These are phyloP conservation scores for Tubosaeta sp. DNA, from an alignment of 768 basidiomycete genomes.

Conservation along the genomic window DNA sequence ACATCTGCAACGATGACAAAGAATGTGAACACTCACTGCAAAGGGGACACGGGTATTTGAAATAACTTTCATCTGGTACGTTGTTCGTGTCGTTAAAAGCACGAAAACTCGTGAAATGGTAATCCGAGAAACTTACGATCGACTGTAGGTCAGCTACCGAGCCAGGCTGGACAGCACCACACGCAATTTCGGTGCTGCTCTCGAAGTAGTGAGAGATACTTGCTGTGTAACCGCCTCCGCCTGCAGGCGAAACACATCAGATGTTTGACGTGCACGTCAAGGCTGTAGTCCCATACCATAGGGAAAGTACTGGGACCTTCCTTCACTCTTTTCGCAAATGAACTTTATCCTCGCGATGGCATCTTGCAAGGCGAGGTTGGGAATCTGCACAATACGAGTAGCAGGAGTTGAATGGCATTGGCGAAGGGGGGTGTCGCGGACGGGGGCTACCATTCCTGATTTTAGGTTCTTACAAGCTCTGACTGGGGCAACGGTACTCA, in stretches of 20 bases:
- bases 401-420: neutral
- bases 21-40: conserved; percentile 3
- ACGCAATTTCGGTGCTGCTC: conserved; percentile 10
- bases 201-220: conserved; percentile 11
- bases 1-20: neutral
- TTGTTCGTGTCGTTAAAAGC: neutral
- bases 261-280: neutral
- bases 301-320: conserved; percentile 9
- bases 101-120: too few species aligned
- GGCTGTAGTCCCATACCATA: conserved; percentile 1
- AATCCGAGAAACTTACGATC: conserved; percentile 12
- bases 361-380: neutral
- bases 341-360: neutral
- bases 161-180: conserved; percentile 12
- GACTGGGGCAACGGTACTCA: too few species aligned
- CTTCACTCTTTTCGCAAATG: conserved; percentile 1
- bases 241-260: too few species aligned
- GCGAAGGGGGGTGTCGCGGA: too few species aligned
- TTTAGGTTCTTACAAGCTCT: too few species aligned
- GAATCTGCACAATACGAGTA: neutral
- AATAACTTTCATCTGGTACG: conserved; percentile 7
- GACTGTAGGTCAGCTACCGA: conserved; percentile 4
- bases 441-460: too few species aligned
- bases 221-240: conserved; percentile 12
- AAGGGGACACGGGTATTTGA: conserved; percentile 7